Base-by-base conservation (phyloP, 2,329 filamentous ascomycete species). In the Penicillium italicum region DNA sequence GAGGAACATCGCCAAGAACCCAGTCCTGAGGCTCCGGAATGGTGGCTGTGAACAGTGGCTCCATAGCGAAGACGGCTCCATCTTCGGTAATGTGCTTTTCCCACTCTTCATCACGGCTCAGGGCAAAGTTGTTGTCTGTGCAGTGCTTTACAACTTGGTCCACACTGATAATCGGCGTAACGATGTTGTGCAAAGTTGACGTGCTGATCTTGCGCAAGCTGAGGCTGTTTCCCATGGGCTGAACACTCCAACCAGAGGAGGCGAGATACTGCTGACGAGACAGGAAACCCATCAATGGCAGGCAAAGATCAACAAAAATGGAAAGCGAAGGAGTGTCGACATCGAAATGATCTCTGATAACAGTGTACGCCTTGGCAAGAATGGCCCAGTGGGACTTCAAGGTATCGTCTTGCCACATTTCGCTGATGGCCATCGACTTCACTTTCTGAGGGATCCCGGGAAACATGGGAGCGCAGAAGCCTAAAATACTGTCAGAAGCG, bases 351-450 rank as follows among this genome's bases (percentile, higher is more conserved):
- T 83, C 80, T 45, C 81, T 77, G 45, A 82, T 73, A 57, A 77
- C 74, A 31, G 81, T 83, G 73, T 82, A 84, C 18, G 80, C 79
- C 64, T 81, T 82, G 45, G 80, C 78, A 55, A 83, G 68, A 56
- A 84, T 70, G 45, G 74, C 74, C 80, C 80, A 83, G 61, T 80
- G 77, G 56, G 75, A 73, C 62, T 80, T 76, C 71, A 77, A 78
- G 44, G 72, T 73, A 59, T 84, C 81, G 34, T 72, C 69, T 46
- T 74, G 68, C 82, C 81, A 84, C 57, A 83, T 71, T 30, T 68
- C 65, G 22, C 73, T 77, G 56, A 84, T 67, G 58, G 78, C 72
- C 14, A 75, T 76, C 38, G 81, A 84, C 51, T 80, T 79, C 38
- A 74, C 72, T 71, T 82, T 83, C 70, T 84, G 82, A 36, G 76